These are phyloP conservation scores for Podaxis sp. DNA, from an alignment of 768 basidiomycete genomes.

Conservation along the genomic window DNA sequence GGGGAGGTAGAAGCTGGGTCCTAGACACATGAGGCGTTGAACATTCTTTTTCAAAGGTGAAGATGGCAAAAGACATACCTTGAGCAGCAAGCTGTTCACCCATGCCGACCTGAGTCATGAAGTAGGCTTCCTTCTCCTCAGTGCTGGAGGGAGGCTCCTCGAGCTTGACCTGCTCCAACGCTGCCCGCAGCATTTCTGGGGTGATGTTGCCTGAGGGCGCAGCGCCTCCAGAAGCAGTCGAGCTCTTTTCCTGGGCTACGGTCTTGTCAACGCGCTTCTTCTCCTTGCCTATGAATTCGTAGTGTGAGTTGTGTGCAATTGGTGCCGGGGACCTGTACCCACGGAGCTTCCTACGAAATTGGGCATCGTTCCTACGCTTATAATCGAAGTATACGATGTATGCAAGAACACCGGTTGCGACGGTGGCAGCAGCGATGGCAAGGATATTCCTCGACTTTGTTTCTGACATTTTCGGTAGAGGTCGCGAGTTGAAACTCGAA, in stretches of 20 bases:
- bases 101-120: slow-evolving; percentile 84
- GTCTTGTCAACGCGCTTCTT: slow-evolving; percentile 84
- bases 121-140: slow-evolving; percentile 83
- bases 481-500: neutral
- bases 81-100: slow-evolving; percentile 81
- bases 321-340: slow-evolving; percentile 32
- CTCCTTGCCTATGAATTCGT: slow-evolving; percentile 69
- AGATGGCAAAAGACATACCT: slow-evolving; percentile 48
- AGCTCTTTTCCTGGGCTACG: slow-evolving; percentile 44
- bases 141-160: slow-evolving; percentile 70
- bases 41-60: neutral
- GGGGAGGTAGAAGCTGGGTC: slow-evolving; percentile 71
- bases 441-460: slow-evolving; percentile 36
- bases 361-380: slow-evolving; percentile 81
- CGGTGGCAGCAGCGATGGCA: slow-evolving; percentile 45
- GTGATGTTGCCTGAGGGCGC: slow-evolving; percentile 31
- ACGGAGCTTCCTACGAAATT: slow-evolving; percentile 89
- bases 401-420: slow-evolving; percentile 62
- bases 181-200: slow-evolving; percentile 56
- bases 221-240: slow-evolving; percentile 30
- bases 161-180: slow-evolving; percentile 61
- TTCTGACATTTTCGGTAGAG: slow-evolving; percentile 32
- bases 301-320: slow-evolving; percentile 11
- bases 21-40: slow-evolving; percentile 36
- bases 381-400: slow-evolving; percentile 96